A percentile compares a stretch with the other conserved stretches of the same genome.
Conservation (phyloP, 2,329 filamentous ascomycete genomes). For the Furcasterigmium furcatum region DNA sequence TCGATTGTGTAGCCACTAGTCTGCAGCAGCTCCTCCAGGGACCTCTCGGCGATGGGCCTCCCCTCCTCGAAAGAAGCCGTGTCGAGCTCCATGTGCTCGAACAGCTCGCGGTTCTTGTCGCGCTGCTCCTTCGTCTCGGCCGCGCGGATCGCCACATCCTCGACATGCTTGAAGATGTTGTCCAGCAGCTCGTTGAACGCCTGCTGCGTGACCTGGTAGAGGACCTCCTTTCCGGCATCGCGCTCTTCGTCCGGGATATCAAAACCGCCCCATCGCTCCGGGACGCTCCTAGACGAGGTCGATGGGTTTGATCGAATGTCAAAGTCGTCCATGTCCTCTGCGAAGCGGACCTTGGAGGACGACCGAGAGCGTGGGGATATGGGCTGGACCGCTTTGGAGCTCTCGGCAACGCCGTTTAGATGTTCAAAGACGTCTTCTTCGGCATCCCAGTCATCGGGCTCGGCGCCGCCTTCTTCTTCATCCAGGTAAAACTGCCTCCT, state of each 20-base stretch:
- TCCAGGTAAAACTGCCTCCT: slow-evolving; percentile 79
- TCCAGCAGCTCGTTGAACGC: slow-evolving; percentile 92
- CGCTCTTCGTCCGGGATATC: slow-evolving; percentile 77
- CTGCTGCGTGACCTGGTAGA: slow-evolving; percentile 90
- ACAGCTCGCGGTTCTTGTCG: slow-evolving; percentile 48
- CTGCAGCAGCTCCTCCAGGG: slow-evolving; percentile 36
- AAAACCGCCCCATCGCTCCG: slow-evolving; percentile 74
- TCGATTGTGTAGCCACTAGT: slow-evolving; percentile 43
- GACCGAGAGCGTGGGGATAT: slow-evolving; percentile 61
- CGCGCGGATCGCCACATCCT: slow-evolving; percentile 70
- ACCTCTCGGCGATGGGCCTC: slow-evolving; percentile 21
- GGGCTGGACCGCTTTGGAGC: slow-evolving; percentile 36
- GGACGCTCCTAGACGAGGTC: slow-evolving; percentile 67
- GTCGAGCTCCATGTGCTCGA: slow-evolving; percentile 36
- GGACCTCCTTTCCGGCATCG: slow-evolving; percentile 81
- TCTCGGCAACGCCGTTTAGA: slow-evolving; percentile 33
- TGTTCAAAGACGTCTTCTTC: slow-evolving; percentile 53
- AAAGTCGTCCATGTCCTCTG: slow-evolving; percentile 66
- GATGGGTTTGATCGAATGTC: slow-evolving; percentile 71
- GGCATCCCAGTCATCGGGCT: slow-evolving; percentile 61
- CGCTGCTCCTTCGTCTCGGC: slow-evolving; percentile 61
- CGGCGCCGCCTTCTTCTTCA: slow-evolving; percentile 73
- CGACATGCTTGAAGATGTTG: slow-evolving; percentile 75
- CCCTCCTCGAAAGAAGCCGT: not conserved
- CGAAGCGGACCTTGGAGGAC: slow-evolving; percentile 76